These are phyloP conservation scores for Chlorella sorokiniana DNA, from an alignment of 139 green algal genomes.

Conservation along the genomic window DNA sequence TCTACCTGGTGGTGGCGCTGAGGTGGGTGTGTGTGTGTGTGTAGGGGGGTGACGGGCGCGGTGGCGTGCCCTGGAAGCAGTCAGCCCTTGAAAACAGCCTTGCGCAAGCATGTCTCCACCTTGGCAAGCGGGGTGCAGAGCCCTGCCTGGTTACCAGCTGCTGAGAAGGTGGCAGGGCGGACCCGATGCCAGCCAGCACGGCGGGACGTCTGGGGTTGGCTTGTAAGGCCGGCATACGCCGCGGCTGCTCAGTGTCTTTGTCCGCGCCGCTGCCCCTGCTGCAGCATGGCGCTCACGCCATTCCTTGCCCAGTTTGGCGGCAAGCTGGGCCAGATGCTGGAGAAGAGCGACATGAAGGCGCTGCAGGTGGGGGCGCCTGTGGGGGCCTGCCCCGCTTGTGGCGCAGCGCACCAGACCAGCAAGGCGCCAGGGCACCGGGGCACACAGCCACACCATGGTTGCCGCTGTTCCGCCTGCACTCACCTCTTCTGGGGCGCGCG, in stretches of 20 bases:
- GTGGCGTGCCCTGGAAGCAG: too few species aligned
- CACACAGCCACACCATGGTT: neutral
- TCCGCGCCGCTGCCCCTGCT: neutral
- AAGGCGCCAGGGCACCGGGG: too few species aligned
- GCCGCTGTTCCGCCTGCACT: neutral
- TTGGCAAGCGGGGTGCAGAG: too few species aligned
- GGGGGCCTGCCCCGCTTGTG: neutral
- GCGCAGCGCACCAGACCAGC: neutral
- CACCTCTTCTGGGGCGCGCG: too few species aligned
- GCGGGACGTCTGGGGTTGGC: too few species aligned
- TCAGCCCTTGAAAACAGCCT: too few species aligned
- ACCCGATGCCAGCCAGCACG: too few species aligned
- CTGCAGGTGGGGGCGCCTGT: conserved; percentile 16
- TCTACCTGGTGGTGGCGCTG: conserved; percentile 97
- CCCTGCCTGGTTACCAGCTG: too few species aligned
- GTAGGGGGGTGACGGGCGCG: neutral
- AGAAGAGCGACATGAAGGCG: conserved; percentile 80
- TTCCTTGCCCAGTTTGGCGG: conserved; percentile 89
- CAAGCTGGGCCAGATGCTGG: conserved; percentile 78
- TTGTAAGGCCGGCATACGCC: too few species aligned
- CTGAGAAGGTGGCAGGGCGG: too few species aligned
- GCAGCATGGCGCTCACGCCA: conserved; percentile 95
- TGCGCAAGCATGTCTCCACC: too few species aligned
- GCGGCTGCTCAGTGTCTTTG: too few species aligned
- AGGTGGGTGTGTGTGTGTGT: neutral